A percentile compares a stretch with the other conserved stretches of the same genome.
These are phyloP conservation scores for Zostera marina DNA, from an alignment of 116 monocot genomes.

Conservation along the genomic window DNA sequence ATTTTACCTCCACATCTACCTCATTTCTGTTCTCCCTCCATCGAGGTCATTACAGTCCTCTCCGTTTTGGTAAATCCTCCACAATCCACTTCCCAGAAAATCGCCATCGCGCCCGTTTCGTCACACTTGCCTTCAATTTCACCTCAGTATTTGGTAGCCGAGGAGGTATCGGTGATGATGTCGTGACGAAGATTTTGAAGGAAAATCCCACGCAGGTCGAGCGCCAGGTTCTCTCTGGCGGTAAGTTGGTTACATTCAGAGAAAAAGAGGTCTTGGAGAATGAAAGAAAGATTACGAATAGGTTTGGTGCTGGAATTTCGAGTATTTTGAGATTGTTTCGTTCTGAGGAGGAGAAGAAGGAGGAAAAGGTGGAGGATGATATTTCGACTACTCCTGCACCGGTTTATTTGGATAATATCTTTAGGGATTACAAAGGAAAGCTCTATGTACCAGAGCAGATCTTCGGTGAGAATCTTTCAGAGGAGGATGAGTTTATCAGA, in stretches of 20 bases:
- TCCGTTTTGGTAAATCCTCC: not conserved
- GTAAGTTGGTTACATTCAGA: constrained; percentile 37
- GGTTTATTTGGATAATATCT: constrained; percentile 57
- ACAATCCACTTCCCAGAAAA: not conserved
- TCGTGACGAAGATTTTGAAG: constrained; percentile 36
- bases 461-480: constrained; percentile 33
- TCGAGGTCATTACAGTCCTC: not conserved
- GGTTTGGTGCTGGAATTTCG: not conserved
- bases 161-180: constrained; percentile 21
- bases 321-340: too few relatives aligned
- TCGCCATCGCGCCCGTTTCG: not conserved
- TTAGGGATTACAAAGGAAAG: constrained; percentile 60
- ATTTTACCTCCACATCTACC: too few relatives aligned
- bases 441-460: constrained; percentile 77
- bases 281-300: not conserved
- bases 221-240: constrained; percentile 52
- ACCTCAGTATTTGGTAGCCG: not conserved
- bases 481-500: constrained; percentile 60
- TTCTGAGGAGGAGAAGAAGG: not conserved
- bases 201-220: constrained; percentile 76
- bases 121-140: not conserved
- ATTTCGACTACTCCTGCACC: constrained; percentile 1
- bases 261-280: constrained; percentile 30
- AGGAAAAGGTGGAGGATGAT: constrained; percentile 7
- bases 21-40: too few relatives aligned